phyloP scores from a whole-genome alignment of 352 stramenopile genomes.

The Phytophthora europaea region DNA sequence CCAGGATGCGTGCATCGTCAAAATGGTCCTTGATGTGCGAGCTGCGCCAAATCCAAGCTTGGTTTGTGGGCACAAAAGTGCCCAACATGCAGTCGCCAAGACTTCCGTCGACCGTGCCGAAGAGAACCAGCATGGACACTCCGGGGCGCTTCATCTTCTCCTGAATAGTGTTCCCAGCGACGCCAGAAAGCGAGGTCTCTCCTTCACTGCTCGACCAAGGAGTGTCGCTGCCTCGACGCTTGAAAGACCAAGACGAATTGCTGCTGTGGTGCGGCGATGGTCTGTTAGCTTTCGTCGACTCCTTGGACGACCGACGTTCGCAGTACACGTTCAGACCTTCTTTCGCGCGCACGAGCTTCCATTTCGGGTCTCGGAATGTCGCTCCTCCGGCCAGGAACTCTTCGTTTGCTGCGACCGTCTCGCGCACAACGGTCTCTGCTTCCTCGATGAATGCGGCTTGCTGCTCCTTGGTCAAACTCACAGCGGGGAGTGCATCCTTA shows the following conservation, averaged over 20 bases:
- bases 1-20: constrained; percentile 46
- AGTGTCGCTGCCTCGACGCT: background rate
- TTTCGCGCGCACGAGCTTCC: constrained; percentile 46
- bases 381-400: constrained; percentile 37
- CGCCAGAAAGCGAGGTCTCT: constrained; percentile 3
- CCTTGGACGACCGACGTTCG: constrained; percentile 3
- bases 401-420: constrained; percentile 52
- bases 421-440: constrained; percentile 47
- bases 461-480: constrained; percentile 39
- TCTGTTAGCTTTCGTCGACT: background rate
- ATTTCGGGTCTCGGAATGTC: constrained; percentile 35
- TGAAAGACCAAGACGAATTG: background rate
- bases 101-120: constrained; percentile 57
- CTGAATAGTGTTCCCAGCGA: constrained; percentile 26
- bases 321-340: constrained; percentile 40
- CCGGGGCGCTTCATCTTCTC: background rate
- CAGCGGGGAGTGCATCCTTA: constrained; percentile 40
- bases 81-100: constrained; percentile 67
- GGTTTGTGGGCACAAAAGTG: constrained; percentile 51
- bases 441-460: constrained; percentile 44
- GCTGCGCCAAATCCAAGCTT: constrained; percentile 53
- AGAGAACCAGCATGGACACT: constrained; percentile 48
- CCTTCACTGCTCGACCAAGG: background rate
- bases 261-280: background rate
- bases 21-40: constrained; percentile 63